Conservation (phyloP, 2,329 filamentous ascomycete species). For the Zelopaecilomyces penicillatus region DNA sequence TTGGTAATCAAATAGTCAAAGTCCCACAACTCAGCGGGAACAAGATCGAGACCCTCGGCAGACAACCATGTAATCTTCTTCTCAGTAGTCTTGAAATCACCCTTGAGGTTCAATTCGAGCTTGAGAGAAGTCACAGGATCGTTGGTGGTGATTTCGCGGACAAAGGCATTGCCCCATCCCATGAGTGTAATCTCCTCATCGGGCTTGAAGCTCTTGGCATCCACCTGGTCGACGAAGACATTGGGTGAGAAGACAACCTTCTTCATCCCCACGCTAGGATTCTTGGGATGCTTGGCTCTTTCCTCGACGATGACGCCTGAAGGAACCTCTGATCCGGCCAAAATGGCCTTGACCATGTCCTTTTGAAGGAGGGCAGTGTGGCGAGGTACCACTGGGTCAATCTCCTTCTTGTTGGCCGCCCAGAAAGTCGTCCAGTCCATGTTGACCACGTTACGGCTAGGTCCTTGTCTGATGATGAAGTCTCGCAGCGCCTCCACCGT, state of each 20-base stretch:
- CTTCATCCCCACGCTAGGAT: conserved; percentile 75
- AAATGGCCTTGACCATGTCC: conserved; percentile 60
- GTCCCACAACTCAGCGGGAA: conserved; percentile 80
- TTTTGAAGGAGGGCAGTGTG: conserved; percentile 66
- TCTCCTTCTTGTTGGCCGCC: conserved; percentile 71
- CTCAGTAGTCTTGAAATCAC: conserved; percentile 88
- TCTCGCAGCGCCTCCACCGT: conserved; percentile 71
- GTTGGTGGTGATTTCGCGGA: conserved; percentile 54
- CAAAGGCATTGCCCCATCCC: conserved; percentile 89
- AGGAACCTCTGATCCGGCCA: conserved; percentile 61
- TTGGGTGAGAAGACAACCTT: conserved; percentile 70
- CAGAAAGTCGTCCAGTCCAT: conserved; percentile 76
- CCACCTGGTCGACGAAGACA: conserved; percentile 77
- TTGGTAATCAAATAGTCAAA: conserved; percentile 95
- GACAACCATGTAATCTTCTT: conserved; percentile 97
- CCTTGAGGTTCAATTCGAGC: conserved; percentile 80
- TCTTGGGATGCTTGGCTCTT: conserved; percentile 84
- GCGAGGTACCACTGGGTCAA: conserved; percentile 66
- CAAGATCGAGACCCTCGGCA: conserved; percentile 62
- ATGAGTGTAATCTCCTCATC: conserved; percentile 92
- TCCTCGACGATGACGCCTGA: conserved; percentile 58
- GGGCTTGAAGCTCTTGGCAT: conserved; percentile 70
- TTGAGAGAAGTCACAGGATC: conserved; percentile 61
- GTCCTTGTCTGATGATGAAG: conserved; percentile 78
- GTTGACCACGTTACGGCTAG: conserved; percentile 72